Evolutionary conservation across 208 protist species (phyloP), one percentile per base, ranked within the genome.

Genomic region (Endotrypanum monterogeii): DNA sequence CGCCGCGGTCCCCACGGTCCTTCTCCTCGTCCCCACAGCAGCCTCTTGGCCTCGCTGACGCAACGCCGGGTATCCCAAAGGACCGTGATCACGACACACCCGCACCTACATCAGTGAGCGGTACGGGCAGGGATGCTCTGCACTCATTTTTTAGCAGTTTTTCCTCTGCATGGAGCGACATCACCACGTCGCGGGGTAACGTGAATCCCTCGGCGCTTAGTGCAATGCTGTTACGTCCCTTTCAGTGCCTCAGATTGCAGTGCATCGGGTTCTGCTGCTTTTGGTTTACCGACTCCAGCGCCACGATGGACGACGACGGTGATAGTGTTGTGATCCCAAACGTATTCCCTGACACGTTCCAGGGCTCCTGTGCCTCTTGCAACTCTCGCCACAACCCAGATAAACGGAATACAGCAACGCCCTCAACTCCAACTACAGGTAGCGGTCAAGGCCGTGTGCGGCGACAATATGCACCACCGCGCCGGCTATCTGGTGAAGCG

Each of bases 381-480:
- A 35, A 23, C 0, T 57, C 69, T 0, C 35, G 51, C 6, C 37
- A 23, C 11, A 41, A 50, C 44, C 70, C 51, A 30, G 46, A 35
- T n/a, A 4, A 0, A n/a, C 23, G 46, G n/a, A n/a, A 69, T 56
- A 14, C 52, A 20, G 1, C 50, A 0, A 23, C 44, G 28, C 8
- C 30, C 9, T 18, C 51, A 0, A 6, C 30, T 6, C 46, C 25
- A 18, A 20, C 39, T 7, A 3, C 56, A 6, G 5, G 68, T n/a
- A 41, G 48, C 32, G n/a, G n/a, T 9, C 46, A 25, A 23, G 52
- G 48, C 46, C 52, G 60, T 7, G 41, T 32, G 28, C 73, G 73
- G 32, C 73, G 79, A 3, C 70, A 65, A 28, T 83, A 83, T 57
- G 68, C 54, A 2, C 79, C 79, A 25, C 79, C 79, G 16, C 73